phyloP scores from a whole-genome alignment of 225 moss, liverwort and hornwort species.

The Antitrichia curtipendula region DNA sequence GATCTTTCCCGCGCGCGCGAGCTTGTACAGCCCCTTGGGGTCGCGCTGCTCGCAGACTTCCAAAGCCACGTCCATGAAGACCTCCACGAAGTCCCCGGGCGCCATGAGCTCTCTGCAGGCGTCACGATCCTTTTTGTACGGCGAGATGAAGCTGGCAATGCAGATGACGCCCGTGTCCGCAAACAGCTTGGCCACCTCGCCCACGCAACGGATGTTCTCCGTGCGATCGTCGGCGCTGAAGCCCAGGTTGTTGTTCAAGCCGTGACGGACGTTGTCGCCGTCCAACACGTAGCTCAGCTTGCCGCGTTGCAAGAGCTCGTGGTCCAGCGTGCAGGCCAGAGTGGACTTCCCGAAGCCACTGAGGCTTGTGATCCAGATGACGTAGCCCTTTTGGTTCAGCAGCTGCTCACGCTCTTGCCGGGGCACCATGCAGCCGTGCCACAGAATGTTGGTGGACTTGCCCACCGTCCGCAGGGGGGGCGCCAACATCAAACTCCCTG shows the following conservation, averaged over 20 bases:
- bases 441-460: constrained; percentile 30
- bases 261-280: constrained; percentile 59
- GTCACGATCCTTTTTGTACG: constrained; percentile 44
- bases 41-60: constrained; percentile 52
- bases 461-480: constrained; percentile 21
- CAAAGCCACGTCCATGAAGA: constrained; percentile 52
- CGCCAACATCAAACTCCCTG: constrained; percentile 11
- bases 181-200: constrained; percentile 56
- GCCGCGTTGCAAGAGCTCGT: constrained; percentile 27
- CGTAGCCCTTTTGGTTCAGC: constrained; percentile 45
- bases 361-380: constrained; percentile 61
- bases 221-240: constrained; percentile 39
- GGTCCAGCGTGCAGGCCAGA: constrained; percentile 45
- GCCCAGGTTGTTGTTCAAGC: constrained; percentile 48
- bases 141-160: constrained; percentile 63
- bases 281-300: constrained; percentile 57
- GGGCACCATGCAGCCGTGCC: constrained; percentile 40
- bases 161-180: constrained; percentile 50
- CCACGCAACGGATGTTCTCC: constrained; percentile 55
- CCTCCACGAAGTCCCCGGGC: constrained; percentile 46
- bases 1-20: constrained; percentile 59
- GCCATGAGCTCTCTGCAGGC: constrained; percentile 24
- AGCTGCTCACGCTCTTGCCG: constrained; percentile 23
- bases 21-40: constrained; percentile 54
- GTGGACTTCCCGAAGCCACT: constrained; percentile 61